These are phyloP conservation scores for Pilasporangium apinafurcum DNA, from an alignment of 352 stramenopile species.

Conservation along the genomic window DNA sequence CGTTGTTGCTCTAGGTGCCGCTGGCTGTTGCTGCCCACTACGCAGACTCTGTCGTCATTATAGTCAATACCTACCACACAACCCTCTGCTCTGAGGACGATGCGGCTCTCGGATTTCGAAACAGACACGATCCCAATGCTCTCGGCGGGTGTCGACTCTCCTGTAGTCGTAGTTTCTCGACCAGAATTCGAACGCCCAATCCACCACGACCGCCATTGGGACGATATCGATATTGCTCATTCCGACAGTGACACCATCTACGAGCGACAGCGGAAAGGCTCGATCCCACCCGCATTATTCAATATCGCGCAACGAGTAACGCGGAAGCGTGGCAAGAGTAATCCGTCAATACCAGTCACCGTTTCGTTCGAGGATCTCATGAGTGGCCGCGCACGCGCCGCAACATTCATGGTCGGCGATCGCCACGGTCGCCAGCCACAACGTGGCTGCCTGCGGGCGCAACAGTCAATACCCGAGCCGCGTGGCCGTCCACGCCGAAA, in stretches of 20 bases:
- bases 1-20: no score
- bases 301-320: background rate
- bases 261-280: constrained; percentile 1
- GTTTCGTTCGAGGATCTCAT: no score
- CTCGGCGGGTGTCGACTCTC: constrained; percentile 13
- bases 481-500: no score
- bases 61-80: no score
- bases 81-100: no score
- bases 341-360: no score
- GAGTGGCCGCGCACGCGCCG: no score
- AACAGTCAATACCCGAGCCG: background rate
- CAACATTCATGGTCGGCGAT: no score
- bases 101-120: no score
- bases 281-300: background rate
- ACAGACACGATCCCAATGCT: constrained; percentile 16
- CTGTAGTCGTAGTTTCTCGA: constrained; percentile 7
- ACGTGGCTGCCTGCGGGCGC: background rate
- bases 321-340: background rate
- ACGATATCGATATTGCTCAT: background rate
- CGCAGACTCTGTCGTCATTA: no score
- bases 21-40: no score
- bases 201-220: background rate
- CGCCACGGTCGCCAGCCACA: no score
- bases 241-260: background rate
- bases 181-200: background rate